These are phyloP conservation scores for Ogataea angusta DNA, from an alignment of 805 yeast genomes.

Conservation along the genomic window DNA sequence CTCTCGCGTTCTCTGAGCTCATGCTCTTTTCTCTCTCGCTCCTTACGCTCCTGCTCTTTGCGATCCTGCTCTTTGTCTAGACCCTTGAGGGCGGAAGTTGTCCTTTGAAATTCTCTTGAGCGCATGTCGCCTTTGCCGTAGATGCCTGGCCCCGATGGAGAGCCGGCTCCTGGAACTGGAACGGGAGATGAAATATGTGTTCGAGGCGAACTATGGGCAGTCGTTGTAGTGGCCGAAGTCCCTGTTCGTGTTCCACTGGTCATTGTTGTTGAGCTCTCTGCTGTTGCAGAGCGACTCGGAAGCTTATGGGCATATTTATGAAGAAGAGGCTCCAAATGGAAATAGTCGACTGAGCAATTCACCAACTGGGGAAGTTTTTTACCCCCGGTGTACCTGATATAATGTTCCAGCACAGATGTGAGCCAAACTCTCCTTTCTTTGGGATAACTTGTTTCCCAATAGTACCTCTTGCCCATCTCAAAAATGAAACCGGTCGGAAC, in stretches of 20 bases:
- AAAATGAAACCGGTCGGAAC: constrained; percentile 57
- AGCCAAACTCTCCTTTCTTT: constrained; percentile 60
- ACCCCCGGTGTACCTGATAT: constrained; percentile 53
- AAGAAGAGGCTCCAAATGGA: constrained; percentile 27
- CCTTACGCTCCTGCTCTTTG: constrained; percentile 1
- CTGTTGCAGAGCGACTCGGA: constrained; percentile 11
- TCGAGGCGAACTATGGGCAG: constrained; percentile 6
- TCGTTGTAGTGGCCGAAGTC: constrained; percentile 12
- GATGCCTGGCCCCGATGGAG: background rate
- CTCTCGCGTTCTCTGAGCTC: background rate
- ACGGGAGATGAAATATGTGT: background rate
- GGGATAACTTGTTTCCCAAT: constrained; percentile 68
- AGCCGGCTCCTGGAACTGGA: background rate
- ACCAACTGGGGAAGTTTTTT: constrained; percentile 46
- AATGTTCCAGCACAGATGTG: constrained; percentile 49
- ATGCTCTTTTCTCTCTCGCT: background rate
- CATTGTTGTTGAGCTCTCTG: constrained; percentile 9
- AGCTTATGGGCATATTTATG: constrained; percentile 6
- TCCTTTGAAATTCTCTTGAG: constrained; percentile 1
- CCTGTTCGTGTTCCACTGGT: constrained; percentile 13
- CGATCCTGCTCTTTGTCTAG: constrained; percentile 1
- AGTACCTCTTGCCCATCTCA: constrained; percentile 71
- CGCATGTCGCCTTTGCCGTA: background rate
- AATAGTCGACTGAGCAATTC: constrained; percentile 43
- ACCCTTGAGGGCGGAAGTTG: constrained; percentile 5